Evolutionary conservation across 495 filamentous ascomycete genomes (phyloP).

Genomic region (Penicillium nucicola): DNA sequence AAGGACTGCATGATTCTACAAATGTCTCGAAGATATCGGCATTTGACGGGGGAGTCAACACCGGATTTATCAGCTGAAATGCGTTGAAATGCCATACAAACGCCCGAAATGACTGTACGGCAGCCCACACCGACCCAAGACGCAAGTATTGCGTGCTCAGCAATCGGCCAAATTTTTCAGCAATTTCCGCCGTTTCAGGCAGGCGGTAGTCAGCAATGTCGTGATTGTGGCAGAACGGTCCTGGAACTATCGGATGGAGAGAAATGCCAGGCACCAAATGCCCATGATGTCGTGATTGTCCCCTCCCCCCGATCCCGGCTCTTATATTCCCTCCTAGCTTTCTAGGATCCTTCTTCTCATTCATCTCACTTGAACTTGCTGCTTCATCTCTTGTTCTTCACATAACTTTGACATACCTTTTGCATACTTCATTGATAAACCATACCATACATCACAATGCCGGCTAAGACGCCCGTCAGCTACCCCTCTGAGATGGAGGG

Average conservation of each 20-base stretch:
- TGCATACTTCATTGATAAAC: background rate
- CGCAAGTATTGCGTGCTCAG: constrained; percentile 45
- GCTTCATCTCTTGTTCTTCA: constrained; percentile 1
- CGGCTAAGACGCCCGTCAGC: constrained; percentile 35
- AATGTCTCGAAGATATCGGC: no score
- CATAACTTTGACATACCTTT: no score
- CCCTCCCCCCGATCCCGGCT: no score
- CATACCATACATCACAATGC: constrained; percentile 31
- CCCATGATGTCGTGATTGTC: constrained; percentile 38
- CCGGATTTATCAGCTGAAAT: constrained; percentile 30
- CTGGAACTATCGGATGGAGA: constrained; percentile 14
- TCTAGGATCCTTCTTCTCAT: constrained; percentile 22
- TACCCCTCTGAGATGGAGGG: constrained; percentile 41
- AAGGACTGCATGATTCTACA: background rate
- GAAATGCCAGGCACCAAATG: constrained; percentile 21
- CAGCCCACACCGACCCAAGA: constrained; percentile 16
- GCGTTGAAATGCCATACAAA: constrained; percentile 2
- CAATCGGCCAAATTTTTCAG: constrained; percentile 9
- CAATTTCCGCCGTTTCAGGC: constrained; percentile 10
- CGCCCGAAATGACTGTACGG: constrained; percentile 15
- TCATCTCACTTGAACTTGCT: constrained; percentile 3
- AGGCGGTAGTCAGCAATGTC: constrained; percentile 37
- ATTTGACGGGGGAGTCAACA: background rate
- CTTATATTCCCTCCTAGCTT: constrained; percentile 33
- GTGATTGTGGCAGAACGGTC: constrained; percentile 38